phyloP scores from a whole-genome alignment of 805 yeast genomes.

The Sugiyamaella chiloensis region DNA sequence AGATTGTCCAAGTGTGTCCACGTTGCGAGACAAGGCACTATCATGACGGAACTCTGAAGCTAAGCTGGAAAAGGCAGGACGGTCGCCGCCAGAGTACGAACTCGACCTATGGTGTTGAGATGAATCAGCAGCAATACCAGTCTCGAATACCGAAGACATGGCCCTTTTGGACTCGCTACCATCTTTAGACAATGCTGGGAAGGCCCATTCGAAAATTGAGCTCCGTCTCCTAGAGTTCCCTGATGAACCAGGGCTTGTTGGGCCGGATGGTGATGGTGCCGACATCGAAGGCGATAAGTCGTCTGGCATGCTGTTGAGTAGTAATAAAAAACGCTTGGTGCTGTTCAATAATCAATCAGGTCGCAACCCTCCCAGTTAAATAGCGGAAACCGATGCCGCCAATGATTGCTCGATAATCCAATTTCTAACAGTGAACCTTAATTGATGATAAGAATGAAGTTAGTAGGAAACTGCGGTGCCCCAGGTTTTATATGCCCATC shows the following conservation, averaged over 20 bases:
- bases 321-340: no score
- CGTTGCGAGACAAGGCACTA: background rate
- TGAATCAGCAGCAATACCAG: background rate
- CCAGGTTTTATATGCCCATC: no score
- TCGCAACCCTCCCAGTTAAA: no score
- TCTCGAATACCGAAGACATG: slow-evolving; percentile 1
- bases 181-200: slow-evolving; percentile 6
- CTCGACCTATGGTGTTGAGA: slow-evolving; percentile 2
- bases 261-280: background rate
- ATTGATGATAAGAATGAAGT: no score
- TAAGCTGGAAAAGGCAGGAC: background rate
- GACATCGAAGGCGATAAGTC: background rate
- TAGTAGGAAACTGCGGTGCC: no score
- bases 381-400: no score
- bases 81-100: slow-evolving; percentile 7
- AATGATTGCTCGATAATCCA: no score
- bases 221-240: slow-evolving; percentile 1
- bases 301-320: background rate
- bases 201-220: slow-evolving; percentile 7
- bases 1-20: background rate
- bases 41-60: background rate
- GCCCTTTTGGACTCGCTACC: background rate
- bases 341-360: no score
- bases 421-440: no score
- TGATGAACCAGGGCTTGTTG: background rate